phyloP scores from a whole-genome alignment of 371 early-diverging fungal species.

The Haplosporangium sp. region DNA sequence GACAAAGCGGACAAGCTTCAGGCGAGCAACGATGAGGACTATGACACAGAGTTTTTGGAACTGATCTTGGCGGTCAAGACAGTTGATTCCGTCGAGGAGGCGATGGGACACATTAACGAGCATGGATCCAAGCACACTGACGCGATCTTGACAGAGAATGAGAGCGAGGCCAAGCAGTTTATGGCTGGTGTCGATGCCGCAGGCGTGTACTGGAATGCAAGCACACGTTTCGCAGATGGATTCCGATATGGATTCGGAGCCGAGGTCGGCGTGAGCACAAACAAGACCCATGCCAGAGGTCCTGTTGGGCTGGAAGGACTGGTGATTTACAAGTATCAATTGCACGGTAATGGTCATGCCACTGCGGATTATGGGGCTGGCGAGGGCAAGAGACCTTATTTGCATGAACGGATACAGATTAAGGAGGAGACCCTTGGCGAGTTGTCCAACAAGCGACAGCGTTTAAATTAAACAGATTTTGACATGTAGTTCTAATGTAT shows the following conservation, averaged over 20 bases:
- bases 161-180: slow-evolving; percentile 79
- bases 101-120: slow-evolving; percentile 91
- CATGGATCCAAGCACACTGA: slow-evolving; percentile 97
- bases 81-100: slow-evolving; percentile 80
- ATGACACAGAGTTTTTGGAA: slow-evolving; percentile 91
- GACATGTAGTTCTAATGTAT: too few species aligned
- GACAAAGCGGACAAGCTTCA: slow-evolving; percentile 40
- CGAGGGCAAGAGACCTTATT: slow-evolving; percentile 74
- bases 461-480: slow-evolving; percentile 7
- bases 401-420: slow-evolving; percentile 72
- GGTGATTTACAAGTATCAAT: slow-evolving; percentile 94
- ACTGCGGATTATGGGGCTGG: slow-evolving; percentile 80
- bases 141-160: slow-evolving; percentile 87
- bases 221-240: slow-evolving; percentile 97
- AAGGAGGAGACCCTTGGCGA: slow-evolving; percentile 37
- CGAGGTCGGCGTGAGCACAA: slow-evolving; percentile 96
- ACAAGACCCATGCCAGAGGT: slow-evolving; percentile 98
- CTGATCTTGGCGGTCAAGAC: slow-evolving; percentile 85
- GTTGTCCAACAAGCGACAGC: slow-evolving; percentile 19
- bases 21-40: slow-evolving; percentile 66
- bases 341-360: slow-evolving; percentile 92
- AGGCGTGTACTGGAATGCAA: slow-evolving; percentile 97
- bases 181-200: slow-evolving; percentile 96
- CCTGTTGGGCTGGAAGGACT: slow-evolving; percentile 97
- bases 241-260: slow-evolving; percentile 98